Conservation (phyloP, 225 moss, liverwort and hornwort species). For the Polytrichum formosum region DNA sequence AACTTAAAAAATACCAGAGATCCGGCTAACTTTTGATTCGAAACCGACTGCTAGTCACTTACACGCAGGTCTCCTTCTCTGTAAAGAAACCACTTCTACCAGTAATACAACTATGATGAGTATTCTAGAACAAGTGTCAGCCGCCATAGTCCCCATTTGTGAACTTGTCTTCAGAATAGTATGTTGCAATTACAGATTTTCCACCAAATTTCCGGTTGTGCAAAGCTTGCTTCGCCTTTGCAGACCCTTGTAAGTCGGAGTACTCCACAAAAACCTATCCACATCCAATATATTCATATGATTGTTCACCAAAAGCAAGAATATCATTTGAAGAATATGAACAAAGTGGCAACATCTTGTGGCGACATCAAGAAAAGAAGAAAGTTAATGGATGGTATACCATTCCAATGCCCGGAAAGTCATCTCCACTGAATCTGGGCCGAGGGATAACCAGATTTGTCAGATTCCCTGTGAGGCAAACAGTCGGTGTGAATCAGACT, state of each 20-base stretch:
- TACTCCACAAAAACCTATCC: constrained; percentile 85
- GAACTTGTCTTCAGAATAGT: constrained; percentile 87
- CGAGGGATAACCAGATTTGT: constrained; percentile 76
- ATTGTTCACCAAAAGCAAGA: not conserved
- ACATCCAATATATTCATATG: not conserved
- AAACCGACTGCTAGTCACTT: too few relatives aligned
- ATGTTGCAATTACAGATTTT: constrained; percentile 74
- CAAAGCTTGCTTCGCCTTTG: constrained; percentile 77
- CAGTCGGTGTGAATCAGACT: too few relatives aligned
- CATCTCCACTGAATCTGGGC: constrained; percentile 54
- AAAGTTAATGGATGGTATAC: constrained; percentile 19
- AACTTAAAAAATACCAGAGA: too few relatives aligned
- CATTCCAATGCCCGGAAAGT: constrained; percentile 85
- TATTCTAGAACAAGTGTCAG: constrained; percentile 12
- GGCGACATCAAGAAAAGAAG: not conserved
- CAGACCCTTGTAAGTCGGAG: constrained; percentile 55
- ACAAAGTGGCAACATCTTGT: not conserved
- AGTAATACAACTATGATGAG: too few relatives aligned
- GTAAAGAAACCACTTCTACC: too few relatives aligned
- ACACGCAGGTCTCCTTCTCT: too few relatives aligned
- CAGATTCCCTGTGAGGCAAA: constrained; percentile 47
- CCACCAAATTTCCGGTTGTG: constrained; percentile 85
- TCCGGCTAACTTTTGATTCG: too few relatives aligned
- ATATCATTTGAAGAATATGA: not conserved
- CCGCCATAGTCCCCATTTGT: constrained; percentile 74